Evolutionary conservation across 306 rosid species (phyloP), one percentile per base, ranked within the genome.

Genomic region (Begonia peltatifolia): DNA sequence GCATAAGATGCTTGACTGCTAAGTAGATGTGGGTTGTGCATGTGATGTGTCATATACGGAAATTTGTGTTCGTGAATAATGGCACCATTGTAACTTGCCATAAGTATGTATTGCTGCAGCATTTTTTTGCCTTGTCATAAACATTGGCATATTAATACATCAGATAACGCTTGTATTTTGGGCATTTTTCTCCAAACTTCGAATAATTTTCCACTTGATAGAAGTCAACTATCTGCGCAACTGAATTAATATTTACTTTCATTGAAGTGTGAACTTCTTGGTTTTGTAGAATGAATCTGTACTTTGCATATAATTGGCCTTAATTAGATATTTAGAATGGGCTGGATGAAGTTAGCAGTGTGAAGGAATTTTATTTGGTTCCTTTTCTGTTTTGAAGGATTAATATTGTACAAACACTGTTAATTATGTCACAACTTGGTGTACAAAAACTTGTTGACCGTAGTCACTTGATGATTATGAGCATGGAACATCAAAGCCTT

Each of bases 1-100:
- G 35, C 36, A 59, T 55, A 81, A 82, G 95, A 93, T 84, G 6
- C 38, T 30, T 7, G 3, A 30, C 2, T 30, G 38, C 38, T 30
- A 30, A n/a, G 42, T 23, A n/a, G 10, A 12, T 57, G 22, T 57
- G 9, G 22, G 61, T 17, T 5, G 48, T 17, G 60, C 7, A 20
- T 22, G 46, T 42, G 42, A 44, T 30, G 9, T 30, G 6, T 30
- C 38, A 30, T 30, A 30, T 30, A 30, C 9, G 38, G 7, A 7
- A 30, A 5, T 30, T 30, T 56, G 60, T 56, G 60, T 17, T 50
- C 9, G 52, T 9, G 9, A 52, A 38, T 48, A 20, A 53, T 47
- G 48, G 12, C 11, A 44, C 6, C 0, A 10, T 12, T 44, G n/a
- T 44, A n/a, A 10, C 48, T n/a, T 44, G 14, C 6, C 48, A 10